These are phyloP conservation scores for Crataegus laevigata DNA, from an alignment of 306 rosid genomes.

Conservation along the genomic window DNA sequence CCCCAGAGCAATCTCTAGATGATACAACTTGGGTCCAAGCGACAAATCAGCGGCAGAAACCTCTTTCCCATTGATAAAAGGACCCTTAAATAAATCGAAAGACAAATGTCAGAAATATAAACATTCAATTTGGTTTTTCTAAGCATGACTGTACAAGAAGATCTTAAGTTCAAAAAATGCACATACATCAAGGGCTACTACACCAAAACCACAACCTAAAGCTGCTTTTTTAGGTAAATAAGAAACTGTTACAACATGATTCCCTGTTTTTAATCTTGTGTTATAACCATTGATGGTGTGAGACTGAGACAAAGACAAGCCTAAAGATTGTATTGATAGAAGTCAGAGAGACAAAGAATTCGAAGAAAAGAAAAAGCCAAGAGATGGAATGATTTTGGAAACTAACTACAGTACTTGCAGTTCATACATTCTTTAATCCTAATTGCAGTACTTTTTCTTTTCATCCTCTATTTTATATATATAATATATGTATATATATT, in stretches of 20 bases:
- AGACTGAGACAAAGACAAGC: too few species aligned
- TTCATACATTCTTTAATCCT: too few species aligned
- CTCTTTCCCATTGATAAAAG: slow-evolving; percentile 72
- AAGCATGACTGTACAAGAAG: not conserved
- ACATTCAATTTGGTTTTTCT: not conserved
- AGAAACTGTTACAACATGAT: not conserved
- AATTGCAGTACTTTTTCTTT: too few species aligned
- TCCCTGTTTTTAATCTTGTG: not conserved
- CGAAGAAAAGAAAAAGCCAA: too few species aligned
- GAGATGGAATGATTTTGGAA: too few species aligned
- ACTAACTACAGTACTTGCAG: too few species aligned
- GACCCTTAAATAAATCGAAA: slow-evolving; percentile 44
- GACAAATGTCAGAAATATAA: not conserved
- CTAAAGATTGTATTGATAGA: too few species aligned
- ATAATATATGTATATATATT: too few species aligned
- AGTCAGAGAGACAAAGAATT: too few species aligned
- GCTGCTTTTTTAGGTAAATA: not conserved
- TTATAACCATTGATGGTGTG: not conserved
- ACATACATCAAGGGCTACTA: not conserved
- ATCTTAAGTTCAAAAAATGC: not conserved
- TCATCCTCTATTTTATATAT: too few species aligned
- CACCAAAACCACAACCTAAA: not conserved
- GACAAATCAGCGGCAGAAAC: slow-evolving; percentile 76
- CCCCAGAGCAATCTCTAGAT: slow-evolving; percentile 82
- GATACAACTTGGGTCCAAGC: slow-evolving; percentile 85